Conservation (phyloP, 352 stramenopile genomes). For the Globisporangium acanthophoron region DNA sequence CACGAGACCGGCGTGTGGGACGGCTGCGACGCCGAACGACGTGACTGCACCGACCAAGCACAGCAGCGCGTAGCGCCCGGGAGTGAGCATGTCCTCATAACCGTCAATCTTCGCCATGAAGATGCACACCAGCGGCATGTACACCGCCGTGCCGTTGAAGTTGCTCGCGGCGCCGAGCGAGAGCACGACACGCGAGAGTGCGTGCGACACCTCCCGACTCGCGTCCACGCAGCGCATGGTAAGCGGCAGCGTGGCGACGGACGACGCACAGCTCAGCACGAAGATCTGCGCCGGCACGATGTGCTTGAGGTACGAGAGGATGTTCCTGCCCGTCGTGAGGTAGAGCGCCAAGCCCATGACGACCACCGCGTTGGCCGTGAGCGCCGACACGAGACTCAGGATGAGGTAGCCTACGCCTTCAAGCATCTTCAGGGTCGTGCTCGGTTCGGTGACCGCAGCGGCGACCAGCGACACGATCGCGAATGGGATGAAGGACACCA, state of each 20-base stretch:
- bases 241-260: constrained; percentile 68
- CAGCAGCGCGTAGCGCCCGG: constrained; percentile 50
- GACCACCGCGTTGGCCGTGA: constrained; percentile 39
- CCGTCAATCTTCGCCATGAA: constrained; percentile 67
- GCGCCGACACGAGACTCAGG: constrained; percentile 15
- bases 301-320: constrained; percentile 58
- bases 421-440: constrained; percentile 32
- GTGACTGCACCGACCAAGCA: constrained; percentile 54
- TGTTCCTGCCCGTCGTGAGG: constrained; percentile 46
- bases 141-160: constrained; percentile 65
- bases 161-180: constrained; percentile 62
- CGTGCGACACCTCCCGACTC: constrained; percentile 52
- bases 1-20: constrained; percentile 63
- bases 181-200: constrained; percentile 56
- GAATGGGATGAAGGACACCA: constrained; percentile 58
- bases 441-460: constrained; percentile 50
- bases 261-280: constrained; percentile 69
- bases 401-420: constrained; percentile 50
- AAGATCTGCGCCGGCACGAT: constrained; percentile 74
- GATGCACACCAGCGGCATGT: constrained; percentile 68
- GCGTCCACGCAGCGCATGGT: constrained; percentile 68
- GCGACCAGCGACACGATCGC: constrained; percentile 70
- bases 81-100: constrained; percentile 40
- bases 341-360: constrained; percentile 54
- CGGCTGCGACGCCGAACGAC: constrained; percentile 59